These are phyloP conservation scores for Ramaria rubella DNA, from an alignment of 768 basidiomycete genomes.

Conservation along the genomic window DNA sequence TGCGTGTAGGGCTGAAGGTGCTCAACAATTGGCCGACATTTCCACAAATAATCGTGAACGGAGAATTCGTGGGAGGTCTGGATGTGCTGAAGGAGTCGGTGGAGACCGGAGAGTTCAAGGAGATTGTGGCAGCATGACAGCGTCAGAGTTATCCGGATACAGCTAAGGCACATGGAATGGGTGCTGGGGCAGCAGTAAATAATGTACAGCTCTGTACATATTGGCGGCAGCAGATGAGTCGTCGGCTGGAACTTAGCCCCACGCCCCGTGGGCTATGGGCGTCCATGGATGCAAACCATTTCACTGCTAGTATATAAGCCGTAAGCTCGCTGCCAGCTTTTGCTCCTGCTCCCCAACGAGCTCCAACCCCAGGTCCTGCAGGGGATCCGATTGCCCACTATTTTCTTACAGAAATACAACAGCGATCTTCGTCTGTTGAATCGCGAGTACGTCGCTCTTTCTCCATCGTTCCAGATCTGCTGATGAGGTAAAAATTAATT, in stretches of 20 bases:
- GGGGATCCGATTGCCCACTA: slow-evolving; percentile 34
- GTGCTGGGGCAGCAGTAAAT: no score
- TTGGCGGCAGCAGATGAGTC: no score
- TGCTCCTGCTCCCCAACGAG: not conserved
- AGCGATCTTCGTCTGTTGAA: slow-evolving; percentile 76
- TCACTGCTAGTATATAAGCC: no score
- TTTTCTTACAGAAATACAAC: slow-evolving; percentile 74
- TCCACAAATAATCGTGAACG: slow-evolving; percentile 80
- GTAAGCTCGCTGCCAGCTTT: not conserved
- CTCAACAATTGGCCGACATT: slow-evolving; percentile 89
- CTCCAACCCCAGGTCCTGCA: not conserved
- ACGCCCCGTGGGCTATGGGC: no score
- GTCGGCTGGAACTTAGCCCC: no score
- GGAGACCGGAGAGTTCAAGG: slow-evolving; percentile 67
- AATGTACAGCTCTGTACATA: no score
- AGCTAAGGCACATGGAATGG: no score
- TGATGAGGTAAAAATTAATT: slow-evolving; percentile 16
- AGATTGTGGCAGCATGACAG: slow-evolving; percentile 22
- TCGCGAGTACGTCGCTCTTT: slow-evolving; percentile 50
- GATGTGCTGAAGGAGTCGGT: slow-evolving; percentile 91
- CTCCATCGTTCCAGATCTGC: slow-evolving; percentile 7
- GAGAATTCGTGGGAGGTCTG: slow-evolving; percentile 91
- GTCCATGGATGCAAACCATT: no score
- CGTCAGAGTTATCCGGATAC: no score
- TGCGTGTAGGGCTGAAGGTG: slow-evolving; percentile 45